Conservation (phyloP, 1,284 basidiomycete species). For the Heliocybe sulcata region DNA sequence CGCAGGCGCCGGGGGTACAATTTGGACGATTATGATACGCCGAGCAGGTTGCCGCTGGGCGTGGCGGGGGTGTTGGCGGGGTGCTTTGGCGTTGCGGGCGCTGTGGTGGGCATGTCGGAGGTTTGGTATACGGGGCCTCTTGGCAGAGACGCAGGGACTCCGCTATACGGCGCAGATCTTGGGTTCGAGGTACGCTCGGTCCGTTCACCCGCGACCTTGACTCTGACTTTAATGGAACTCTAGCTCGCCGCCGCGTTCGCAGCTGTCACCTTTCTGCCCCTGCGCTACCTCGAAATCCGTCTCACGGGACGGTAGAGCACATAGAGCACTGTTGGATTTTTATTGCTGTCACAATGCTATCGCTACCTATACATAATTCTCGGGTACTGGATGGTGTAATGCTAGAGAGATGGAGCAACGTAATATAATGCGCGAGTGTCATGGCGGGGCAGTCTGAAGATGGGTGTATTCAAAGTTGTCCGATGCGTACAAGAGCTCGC, state of each 20-base stretch:
- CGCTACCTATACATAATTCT: no score
- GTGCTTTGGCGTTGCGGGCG: slow-evolving; percentile 37
- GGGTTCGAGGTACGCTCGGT: slow-evolving; percentile 42
- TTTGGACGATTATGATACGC: slow-evolving; percentile 44
- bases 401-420: no score
- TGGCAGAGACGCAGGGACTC: slow-evolving; percentile 30
- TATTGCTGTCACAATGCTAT: no score
- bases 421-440: no score
- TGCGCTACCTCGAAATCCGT: slow-evolving; percentile 38
- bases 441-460: no score
- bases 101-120: slow-evolving; percentile 43
- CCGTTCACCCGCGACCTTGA: slow-evolving; percentile 2
- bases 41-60: slow-evolving; percentile 47
- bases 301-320: slow-evolving; percentile 27
- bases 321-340: background rate
- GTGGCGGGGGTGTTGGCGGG: slow-evolving; percentile 44
- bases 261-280: slow-evolving; percentile 30
- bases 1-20: slow-evolving; percentile 42
- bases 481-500: no score
- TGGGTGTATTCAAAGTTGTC: no score
- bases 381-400: no score
- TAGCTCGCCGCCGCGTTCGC: slow-evolving; percentile 37
- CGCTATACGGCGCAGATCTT: slow-evolving; percentile 40
- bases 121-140: slow-evolving; percentile 49
- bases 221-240: background rate